phyloP scores from a whole-genome alignment of 192 early-diverging fungal genomes.

The Podila horticola region DNA sequence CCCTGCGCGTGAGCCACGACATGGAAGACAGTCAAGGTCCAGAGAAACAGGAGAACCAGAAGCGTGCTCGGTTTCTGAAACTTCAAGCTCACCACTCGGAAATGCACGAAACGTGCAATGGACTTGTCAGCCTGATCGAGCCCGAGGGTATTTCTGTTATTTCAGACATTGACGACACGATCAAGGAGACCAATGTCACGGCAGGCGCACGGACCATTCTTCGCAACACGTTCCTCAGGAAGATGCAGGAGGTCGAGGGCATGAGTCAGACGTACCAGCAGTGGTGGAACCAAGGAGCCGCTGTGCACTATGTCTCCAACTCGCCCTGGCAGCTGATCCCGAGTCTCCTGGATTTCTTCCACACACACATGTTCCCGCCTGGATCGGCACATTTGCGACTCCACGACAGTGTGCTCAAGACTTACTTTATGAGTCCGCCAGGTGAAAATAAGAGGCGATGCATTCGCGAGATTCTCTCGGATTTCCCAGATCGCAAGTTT shows the following conservation, averaged over 20 bases:
- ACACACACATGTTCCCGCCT: slow-evolving; percentile 75
- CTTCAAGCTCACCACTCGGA: slow-evolving; percentile 29
- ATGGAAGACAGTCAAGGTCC: slow-evolving; percentile 12
- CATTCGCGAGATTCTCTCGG: slow-evolving; percentile 53
- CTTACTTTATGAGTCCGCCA: slow-evolving; percentile 37
- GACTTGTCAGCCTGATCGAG: slow-evolving; percentile 70
- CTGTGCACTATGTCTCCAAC: slow-evolving; percentile 92
- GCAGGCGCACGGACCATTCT: slow-evolving; percentile 74
- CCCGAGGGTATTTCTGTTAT: slow-evolving; percentile 84
- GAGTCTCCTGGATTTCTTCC: slow-evolving; percentile 78
- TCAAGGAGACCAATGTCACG: slow-evolving; percentile 88
- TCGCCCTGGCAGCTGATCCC: slow-evolving; percentile 91
- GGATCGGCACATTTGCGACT: slow-evolving; percentile 74
- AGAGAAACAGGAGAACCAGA: slow-evolving; percentile 1
- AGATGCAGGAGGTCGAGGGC: slow-evolving; percentile 76
- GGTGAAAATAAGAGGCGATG: slow-evolving; percentile 18
- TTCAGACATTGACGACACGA: slow-evolving; percentile 95
- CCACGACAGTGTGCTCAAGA: slow-evolving; percentile 59
- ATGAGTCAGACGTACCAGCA: slow-evolving; percentile 80
- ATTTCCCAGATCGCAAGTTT: slow-evolving; percentile 85
- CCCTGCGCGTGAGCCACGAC: slow-evolving; percentile 17
- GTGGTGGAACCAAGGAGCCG: slow-evolving; percentile 65
- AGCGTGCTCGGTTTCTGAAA: slow-evolving; percentile 25
- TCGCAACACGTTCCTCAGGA: slow-evolving; percentile 75
- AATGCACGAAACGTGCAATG: slow-evolving; percentile 44